Evolutionary conservation across 2,329 filamentous ascomycete species (phyloP).

Genomic region (Penicillium crustosum): DNA sequence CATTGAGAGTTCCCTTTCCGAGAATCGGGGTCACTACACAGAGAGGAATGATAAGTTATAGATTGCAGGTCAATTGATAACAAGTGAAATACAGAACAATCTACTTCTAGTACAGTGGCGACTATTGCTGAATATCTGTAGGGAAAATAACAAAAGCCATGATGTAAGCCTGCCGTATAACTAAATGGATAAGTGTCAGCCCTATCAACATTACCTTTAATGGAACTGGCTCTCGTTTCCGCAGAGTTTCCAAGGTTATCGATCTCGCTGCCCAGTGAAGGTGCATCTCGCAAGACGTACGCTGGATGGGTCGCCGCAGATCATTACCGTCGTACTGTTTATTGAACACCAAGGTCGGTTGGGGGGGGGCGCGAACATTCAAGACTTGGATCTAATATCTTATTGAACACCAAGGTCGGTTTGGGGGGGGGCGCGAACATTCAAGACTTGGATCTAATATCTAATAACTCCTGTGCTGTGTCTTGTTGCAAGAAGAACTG

Average conservation of each 20-base stretch:
- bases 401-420: no score
- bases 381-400: not conserved
- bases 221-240: not conserved
- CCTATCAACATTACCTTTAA: not conserved
- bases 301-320: not conserved
- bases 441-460: no score
- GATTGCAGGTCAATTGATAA: not conserved
- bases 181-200: not conserved
- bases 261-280: not conserved
- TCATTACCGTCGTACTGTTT: not conserved
- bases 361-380: not conserved
- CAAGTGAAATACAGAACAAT: not conserved
- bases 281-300: no score
- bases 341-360: not conserved
- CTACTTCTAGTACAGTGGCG: no score
- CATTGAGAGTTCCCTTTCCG: not conserved
- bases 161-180: conserved; percentile 2
- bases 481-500: not conserved
- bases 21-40: not conserved
- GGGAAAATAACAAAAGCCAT: not conserved
- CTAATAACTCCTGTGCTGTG: not conserved
- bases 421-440: no score
- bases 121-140: not conserved
- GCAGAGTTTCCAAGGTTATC: not conserved
- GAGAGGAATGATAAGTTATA: not conserved